These are phyloP conservation scores for Globisporangium splendens DNA, from an alignment of 352 stramenopile species.

Conservation along the genomic window DNA sequence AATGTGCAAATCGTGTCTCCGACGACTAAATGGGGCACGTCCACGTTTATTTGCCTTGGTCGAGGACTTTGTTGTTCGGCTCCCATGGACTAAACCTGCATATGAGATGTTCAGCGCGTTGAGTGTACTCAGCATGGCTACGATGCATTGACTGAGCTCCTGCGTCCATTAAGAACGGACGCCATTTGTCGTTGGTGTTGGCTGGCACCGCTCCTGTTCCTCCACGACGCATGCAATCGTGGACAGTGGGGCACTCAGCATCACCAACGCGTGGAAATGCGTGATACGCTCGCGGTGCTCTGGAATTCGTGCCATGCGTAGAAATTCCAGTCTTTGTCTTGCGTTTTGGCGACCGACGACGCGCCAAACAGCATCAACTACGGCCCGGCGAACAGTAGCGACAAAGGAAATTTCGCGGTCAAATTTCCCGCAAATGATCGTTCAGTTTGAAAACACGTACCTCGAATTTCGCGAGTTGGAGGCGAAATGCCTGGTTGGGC, in stretches of 20 bases:
- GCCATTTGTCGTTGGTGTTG: too few species aligned
- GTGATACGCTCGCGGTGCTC: not conserved
- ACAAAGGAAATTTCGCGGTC: not conserved
- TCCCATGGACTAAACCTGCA: too few species aligned
- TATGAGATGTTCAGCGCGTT: too few species aligned
- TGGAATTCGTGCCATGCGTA: slow-evolving; percentile 73
- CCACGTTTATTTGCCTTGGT: too few species aligned
- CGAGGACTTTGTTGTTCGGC: too few species aligned
- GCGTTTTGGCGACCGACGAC: slow-evolving; percentile 49
- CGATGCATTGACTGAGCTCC: too few species aligned
- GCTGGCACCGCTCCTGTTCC: too few species aligned
- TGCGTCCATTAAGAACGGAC: too few species aligned
- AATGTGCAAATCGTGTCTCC: too few species aligned
- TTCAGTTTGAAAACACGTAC: slow-evolving; percentile 10
- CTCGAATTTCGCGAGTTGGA: slow-evolving; percentile 71
- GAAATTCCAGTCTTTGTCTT: slow-evolving; percentile 71
- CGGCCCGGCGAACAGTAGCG: not conserved
- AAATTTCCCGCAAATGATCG: not conserved
- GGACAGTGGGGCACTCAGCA: not conserved
- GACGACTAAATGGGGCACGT: too few species aligned
- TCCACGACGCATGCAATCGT: too few species aligned
- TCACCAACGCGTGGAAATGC: not conserved
- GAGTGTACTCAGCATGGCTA: too few species aligned
- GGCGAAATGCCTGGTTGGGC: slow-evolving; percentile 55
- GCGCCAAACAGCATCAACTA: slow-evolving; percentile 47